Evolutionary conservation across 768 basidiomycete species (phyloP), one percentile per base, ranked within the genome.

Genomic region (Leccinum obscurum): DNA sequence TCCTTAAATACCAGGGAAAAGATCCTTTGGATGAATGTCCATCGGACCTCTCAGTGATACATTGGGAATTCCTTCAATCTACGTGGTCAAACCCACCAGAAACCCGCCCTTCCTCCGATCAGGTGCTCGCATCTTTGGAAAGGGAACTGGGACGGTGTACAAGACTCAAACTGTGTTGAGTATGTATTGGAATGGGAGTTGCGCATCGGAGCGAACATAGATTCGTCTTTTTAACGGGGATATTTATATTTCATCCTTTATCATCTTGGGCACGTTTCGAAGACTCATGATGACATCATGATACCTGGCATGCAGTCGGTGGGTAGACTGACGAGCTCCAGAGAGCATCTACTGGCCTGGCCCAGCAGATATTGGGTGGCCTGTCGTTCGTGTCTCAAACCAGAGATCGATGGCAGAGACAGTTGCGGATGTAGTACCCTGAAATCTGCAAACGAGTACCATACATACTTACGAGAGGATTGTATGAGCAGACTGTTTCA

Each of bases 1-100:
- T 65, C 28, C 60, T 65, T 6, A 65, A 65, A n/a, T 65, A 58
- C 2, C n/a, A 57, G 46, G 63, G 64, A 0, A 65, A 62, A 30
- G 52, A 65, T 22, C 64, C 64, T 6, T 34, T 65, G 54, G 64
- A 65, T 14, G 60, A 65, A 34, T 10, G 63, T 24, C 64, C 63
- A 13, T 22, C 49, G 1, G 4, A 41, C 17, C 53, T 64, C 8
- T 17, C 59, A 15, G 20, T 20, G 5, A 30, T 13, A 14, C 46
- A 44, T 8, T 65, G 64, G 64, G 22, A 53, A 6, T 65, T 65
- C 28, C 64, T 65, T 55, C 64, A 20, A 10, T 49, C 60, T 6
- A 44, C 52, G 2, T 64, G 64, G 64, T 64, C 64, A 26, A 64
- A 64, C 15, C 3, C 20, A 9, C 41, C 55, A 1, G 56, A 54